Evolutionary conservation across 495 filamentous ascomycete genomes (phyloP), one percentile per base, ranked within the genome.

Genomic region (Thermothielavioides terrestris): DNA sequence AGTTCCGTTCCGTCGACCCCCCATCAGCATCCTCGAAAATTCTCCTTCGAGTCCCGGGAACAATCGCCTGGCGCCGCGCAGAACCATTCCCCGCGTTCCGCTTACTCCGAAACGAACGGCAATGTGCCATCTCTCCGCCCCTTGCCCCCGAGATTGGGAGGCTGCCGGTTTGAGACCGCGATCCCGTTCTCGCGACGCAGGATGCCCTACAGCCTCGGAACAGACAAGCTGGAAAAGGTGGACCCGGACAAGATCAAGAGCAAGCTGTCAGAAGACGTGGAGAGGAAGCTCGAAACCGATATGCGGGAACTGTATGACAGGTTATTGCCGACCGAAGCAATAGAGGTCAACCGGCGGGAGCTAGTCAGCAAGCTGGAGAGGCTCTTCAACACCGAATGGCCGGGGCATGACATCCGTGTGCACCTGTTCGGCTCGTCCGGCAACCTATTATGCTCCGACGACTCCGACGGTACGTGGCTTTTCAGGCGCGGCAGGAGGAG

Each of bases 391-490:
- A 70, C 85, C 8, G 80, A 90, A 57, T 98, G 90, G 90, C 92
- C 92, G 2, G 89, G 86, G 2, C 83, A 86, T 56, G 77, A 91
- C 50, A 95, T 96, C 55, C 80, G 80, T 61, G 94, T 94, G 15
- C 82, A 94, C 63, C 80, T 97, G 25, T 98, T 97, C 77, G 92
- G 92, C 17, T 97, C 94, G 5, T 95, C 94, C 32, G 92, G 92
- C 42, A 98, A 98, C 63, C 75, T 94, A 58, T 75, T 97, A 31
- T 95, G 88, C 64, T 94, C 94, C 15, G 91, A 87, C 70, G 89
- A 97, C 60, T 97, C 94, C 45, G 92, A 98, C 71, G 89, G 90
- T 96, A 38, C 3, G 49, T n/a, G n/a, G n/a, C n/a, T n/a, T n/a
- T n/a, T n/a, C n/a, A n/a, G n/a, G n/a, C n/a, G n/a, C n/a, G n/a